These are phyloP conservation scores for Calonectria hawksworthii DNA, from an alignment of 2,329 filamentous ascomycete genomes.

Conservation along the genomic window DNA sequence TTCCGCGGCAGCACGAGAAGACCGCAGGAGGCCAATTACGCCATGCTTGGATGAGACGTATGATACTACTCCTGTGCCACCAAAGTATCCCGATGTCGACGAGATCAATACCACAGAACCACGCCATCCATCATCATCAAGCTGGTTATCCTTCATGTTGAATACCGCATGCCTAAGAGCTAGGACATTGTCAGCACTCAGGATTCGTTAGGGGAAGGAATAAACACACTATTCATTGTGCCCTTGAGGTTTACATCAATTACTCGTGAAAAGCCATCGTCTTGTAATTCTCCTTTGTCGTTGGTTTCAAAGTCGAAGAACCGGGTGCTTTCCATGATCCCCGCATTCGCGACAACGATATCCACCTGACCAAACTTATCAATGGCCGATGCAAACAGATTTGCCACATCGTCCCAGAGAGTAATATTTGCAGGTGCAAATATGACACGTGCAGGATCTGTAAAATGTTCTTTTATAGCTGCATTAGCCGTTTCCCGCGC, in stretches of 20 bases:
- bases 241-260: constrained; percentile 39
- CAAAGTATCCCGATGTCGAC: constrained; percentile 39
- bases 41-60: constrained; percentile 40
- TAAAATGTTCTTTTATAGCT: not conserved
- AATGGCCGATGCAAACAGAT: constrained; percentile 13
- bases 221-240: constrained; percentile 33
- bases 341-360: constrained; percentile 29
- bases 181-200: not conserved
- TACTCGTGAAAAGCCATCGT: constrained; percentile 11
- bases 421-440: constrained; percentile 26
- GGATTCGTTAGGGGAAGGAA: not conserved
- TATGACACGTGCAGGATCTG: not conserved
- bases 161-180: constrained; percentile 19
- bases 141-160: constrained; percentile 27
- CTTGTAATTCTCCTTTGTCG: constrained; percentile 15
- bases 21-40: constrained; percentile 31
- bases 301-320: constrained; percentile 26
- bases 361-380: constrained; percentile 15
- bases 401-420: constrained; percentile 16
- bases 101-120: constrained; percentile 34
- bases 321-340: constrained; percentile 26
- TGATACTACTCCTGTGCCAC: constrained; percentile 29
- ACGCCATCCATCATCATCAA: constrained; percentile 10
- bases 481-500: not conserved
- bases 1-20: constrained; percentile 19